Percentiles rank a stretch among this genome's conserved stretches.
These are phyloP conservation scores for Arachis stenosperma DNA, from an alignment of 306 rosid genomes.

Conservation along the genomic window DNA sequence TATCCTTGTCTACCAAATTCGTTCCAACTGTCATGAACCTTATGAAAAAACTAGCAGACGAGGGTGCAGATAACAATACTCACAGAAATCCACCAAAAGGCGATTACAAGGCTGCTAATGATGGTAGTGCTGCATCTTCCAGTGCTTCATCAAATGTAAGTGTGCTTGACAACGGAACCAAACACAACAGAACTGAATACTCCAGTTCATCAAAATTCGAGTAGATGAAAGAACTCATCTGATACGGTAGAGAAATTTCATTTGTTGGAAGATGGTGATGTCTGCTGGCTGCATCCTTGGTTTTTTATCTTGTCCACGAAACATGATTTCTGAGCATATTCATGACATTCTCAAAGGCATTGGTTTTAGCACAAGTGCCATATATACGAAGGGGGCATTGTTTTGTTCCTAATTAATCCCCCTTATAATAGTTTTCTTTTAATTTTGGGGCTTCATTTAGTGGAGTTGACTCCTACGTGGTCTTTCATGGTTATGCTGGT, in stretches of 20 bases:
- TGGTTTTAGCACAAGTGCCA: slow-evolving; percentile 58
- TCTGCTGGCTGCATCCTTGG: slow-evolving; percentile 37
- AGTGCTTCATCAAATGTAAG: slow-evolving; percentile 70
- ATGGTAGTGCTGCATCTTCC: slow-evolving; percentile 50
- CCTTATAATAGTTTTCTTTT: slow-evolving; percentile 36
- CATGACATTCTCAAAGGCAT: slow-evolving; percentile 56
- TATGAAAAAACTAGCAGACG: slow-evolving; percentile 79
- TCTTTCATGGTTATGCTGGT: slow-evolving; percentile 45
- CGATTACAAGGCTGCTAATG: slow-evolving; percentile 45
- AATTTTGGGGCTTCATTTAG: slow-evolving; percentile 43
- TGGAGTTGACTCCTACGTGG: slow-evolving; percentile 34
- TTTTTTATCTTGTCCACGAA: slow-evolving; percentile 34
- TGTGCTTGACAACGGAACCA: slow-evolving; percentile 43
- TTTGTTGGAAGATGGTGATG: slow-evolving; percentile 43
- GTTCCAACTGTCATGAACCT: slow-evolving; percentile 84
- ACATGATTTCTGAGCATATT: slow-evolving; percentile 42
- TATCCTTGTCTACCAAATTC: slow-evolving; percentile 76
- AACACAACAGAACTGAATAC: slow-evolving; percentile 39
- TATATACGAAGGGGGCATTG: slow-evolving; percentile 42
- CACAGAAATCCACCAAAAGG: slow-evolving; percentile 53
- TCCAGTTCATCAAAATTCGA: slow-evolving; percentile 59
- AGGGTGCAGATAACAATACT: slow-evolving; percentile 62
- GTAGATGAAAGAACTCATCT: slow-evolving; percentile 38
- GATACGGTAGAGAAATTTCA: slow-evolving; percentile 22
- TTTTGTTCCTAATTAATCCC: slow-evolving; percentile 51